Base-by-base conservation (phyloP, 2,329 filamentous ascomycete genomes). In the Fusarium penzigii region DNA sequence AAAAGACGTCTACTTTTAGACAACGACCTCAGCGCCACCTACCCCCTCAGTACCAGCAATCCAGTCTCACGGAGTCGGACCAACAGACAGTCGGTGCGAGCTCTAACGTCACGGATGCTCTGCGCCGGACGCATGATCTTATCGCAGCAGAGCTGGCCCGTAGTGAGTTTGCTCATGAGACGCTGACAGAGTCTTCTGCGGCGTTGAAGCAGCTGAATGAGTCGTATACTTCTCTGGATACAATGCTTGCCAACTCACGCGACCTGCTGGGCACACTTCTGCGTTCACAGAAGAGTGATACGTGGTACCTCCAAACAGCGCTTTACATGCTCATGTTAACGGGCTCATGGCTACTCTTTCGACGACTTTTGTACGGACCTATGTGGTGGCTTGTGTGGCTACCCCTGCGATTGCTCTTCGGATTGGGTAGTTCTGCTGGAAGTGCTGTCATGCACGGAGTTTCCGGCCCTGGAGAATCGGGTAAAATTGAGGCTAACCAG, bases 301-400 rank as follows among this genome's bases (percentile, higher is more conserved):
- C 92, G 3, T 99, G 94, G 94, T 99, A 99, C 69, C 82, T 99
- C 34, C 89, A 94, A 72, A 95, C 90, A 38, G 85, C 92, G 2
- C 86, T 97, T 60, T 95, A 92, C 68, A 80, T 97, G 62, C 81
- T 97, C 14, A 66, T 88, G 17, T 82, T 75, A 6, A 97, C 92
- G 1, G 85, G 92, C 40, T 79, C 77, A 29, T 99, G 94, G 94
- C 80, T 99, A 8, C 68, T 96, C 7, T 97, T 95, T 66, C 79
- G 94, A 29, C 79, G 94, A 42, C 78, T 93, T 39, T 68, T 99
- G 8, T 99, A 95, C 75, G 93, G 94, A 0, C 94, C 94, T 2
- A 72, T 90, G 51, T 95, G 90, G 87, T 94, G 91, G 89, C 77
- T 97, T 17, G 72, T 97, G 20, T 93, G 89, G 83, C 76, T 94